Evolutionary conservation across 2,329 filamentous ascomycete genomes (phyloP), one percentile per base, ranked within the genome.

Genomic region (Orbilia quercus): DNA sequence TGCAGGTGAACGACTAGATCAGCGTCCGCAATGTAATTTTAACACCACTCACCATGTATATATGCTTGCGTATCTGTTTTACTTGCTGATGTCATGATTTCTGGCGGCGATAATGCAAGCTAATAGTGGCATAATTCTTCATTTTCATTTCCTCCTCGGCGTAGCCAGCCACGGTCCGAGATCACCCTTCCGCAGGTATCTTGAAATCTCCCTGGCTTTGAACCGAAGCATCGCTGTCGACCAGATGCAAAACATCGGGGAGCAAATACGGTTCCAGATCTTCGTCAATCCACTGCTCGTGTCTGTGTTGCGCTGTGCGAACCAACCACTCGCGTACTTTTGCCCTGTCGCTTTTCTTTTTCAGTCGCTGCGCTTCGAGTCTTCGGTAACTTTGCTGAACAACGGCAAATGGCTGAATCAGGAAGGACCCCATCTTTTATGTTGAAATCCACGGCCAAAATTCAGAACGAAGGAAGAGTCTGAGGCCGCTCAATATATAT

Each of bases 241-340:
- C 66, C 4, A 71, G 66, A 23, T 71, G 66, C 36, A 71, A 20
- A n/a, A 51, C 53, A 7, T 51, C 66, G 1, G 58, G 31, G 4
- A 65, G 55, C 6, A 65, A 22, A 23, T 65, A 64, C 18, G 51
- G 45, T n/a, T 72, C 67, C 20, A 72, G 25, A 14, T 72, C 59
- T 31, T 65, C 67, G 22, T 72, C 67, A n/a, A 72, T 22, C 67
- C 67, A 72, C n/a, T 69, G 64, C 23, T 72, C 67, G 40, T 72
- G 59, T 31, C 45, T 58, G 45, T 72, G 53, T 53, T 72, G 67
- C 23, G 59, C 67, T 18, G 67, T 72, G 23, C 48, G 65, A 12
- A 48, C 59, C 40, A 72, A 54, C 67, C 67, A 72, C 28, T 72
- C 59, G 18, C 53, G 62, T 12, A 72, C 60, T 22, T 62, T 72